Percentiles rank a stretch among this genome's conserved stretches.
Conservation (phyloP, 352 stramenopile genomes). For the Lagenidium sp. region DNA sequence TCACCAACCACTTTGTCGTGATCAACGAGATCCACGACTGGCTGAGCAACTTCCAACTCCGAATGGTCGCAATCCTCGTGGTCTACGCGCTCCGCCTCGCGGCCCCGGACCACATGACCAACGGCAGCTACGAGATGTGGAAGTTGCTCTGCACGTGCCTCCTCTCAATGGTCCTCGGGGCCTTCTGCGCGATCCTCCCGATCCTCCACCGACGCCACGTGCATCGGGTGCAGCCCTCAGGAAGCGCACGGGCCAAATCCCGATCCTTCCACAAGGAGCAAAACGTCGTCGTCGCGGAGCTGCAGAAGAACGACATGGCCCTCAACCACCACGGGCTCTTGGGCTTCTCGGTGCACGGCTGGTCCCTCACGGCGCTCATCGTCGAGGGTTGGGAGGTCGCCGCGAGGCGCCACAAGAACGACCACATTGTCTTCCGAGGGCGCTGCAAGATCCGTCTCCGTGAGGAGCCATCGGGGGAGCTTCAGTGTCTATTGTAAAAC, state of each 20-base stretch:
- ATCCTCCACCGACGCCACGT: no score
- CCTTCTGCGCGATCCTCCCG: neutral
- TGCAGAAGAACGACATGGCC: neutral
- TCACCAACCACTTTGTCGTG: neutral
- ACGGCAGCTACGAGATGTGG: neutral
- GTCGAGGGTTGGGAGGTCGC: neutral
- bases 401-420: neutral
- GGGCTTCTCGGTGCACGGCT: neutral
- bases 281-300: neutral
- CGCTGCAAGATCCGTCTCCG: conserved; percentile 11
- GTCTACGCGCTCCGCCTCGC: neutral
- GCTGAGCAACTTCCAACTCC: neutral
- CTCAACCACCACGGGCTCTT: neutral
- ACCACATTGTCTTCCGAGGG: conserved; percentile 5
- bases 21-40: neutral
- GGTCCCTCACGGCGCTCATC: neutral
- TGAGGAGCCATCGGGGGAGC: conserved; percentile 3
- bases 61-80: neutral
- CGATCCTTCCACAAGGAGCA: neutral
- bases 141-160: neutral
- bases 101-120: neutral
- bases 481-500: conserved; percentile 14
- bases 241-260: no score
- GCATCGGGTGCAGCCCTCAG: no score
- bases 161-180: neutral